A percentile compares a stretch with the other conserved stretches of the same genome.
Conservation (phyloP, 2,329 filamentous ascomycete genomes). For the Lachnellula suecica region DNA sequence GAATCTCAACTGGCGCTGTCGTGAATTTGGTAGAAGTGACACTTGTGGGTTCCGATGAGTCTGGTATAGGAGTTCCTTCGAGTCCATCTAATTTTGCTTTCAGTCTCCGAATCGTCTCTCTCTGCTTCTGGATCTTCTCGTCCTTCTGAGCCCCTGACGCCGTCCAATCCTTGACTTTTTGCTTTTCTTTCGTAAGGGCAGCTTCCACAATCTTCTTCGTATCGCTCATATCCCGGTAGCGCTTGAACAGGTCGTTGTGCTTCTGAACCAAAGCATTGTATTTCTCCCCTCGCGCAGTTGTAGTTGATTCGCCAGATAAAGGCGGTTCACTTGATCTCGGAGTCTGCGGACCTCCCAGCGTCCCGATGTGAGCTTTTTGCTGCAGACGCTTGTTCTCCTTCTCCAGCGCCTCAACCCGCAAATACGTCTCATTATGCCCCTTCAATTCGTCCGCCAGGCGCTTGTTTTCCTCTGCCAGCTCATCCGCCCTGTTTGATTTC, state of each 20-base stretch:
- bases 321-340: slow-evolving; percentile 7
- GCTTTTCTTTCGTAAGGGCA: slow-evolving; percentile 12
- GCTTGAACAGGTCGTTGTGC: slow-evolving; percentile 20
- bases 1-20: not conserved
- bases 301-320: slow-evolving; percentile 15
- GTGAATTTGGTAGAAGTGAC: not conserved
- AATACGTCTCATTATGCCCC: slow-evolving; percentile 9
- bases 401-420: slow-evolving; percentile 19
- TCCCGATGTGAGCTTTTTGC: slow-evolving; percentile 1
- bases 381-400: slow-evolving; percentile 25
- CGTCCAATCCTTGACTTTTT: slow-evolving; percentile 15
- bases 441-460: slow-evolving; percentile 21
- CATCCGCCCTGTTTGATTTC: slow-evolving; percentile 11
- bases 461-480: slow-evolving; percentile 16
- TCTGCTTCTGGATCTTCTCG: slow-evolving; percentile 16
- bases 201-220: slow-evolving; percentile 14
- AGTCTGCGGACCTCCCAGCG: not conserved
- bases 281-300: slow-evolving; percentile 3
- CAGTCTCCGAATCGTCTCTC: slow-evolving; percentile 14
- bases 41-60: not conserved
- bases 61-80: not conserved
- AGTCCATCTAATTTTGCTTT: not conserved
- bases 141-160: slow-evolving; percentile 8
- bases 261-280: slow-evolving; percentile 15
- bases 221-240: slow-evolving; percentile 10